Evolutionary conservation across 768 basidiomycete genomes (phyloP).

Genomic region (Phlegmacium glaucopus): DNA sequence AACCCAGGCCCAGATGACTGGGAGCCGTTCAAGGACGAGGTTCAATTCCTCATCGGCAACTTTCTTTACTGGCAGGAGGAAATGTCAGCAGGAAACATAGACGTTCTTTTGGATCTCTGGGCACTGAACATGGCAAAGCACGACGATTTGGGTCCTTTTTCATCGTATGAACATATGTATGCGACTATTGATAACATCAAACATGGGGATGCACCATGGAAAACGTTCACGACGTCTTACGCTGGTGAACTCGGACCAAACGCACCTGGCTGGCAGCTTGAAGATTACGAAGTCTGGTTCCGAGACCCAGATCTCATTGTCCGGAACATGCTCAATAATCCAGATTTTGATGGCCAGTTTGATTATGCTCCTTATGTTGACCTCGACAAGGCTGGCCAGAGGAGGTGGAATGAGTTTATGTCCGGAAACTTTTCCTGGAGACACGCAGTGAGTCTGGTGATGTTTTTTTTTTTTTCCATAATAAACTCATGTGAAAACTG

Average conservation of each 20-base stretch:
- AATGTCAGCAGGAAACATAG: too few species aligned
- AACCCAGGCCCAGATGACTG: too few species aligned
- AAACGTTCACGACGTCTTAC: slow-evolving; percentile 11
- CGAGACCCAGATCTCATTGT: slow-evolving; percentile 20
- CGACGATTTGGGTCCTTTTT: too few species aligned
- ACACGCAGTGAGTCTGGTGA: slow-evolving; percentile 9
- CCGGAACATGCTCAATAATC: slow-evolving; percentile 22
- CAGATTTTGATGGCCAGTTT: slow-evolving; percentile 23
- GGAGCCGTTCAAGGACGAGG: too few species aligned
- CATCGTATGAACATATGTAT: too few species aligned
- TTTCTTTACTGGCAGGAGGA: too few species aligned
- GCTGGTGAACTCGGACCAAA: not conserved
- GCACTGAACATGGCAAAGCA: too few species aligned
- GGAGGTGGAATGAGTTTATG: slow-evolving; percentile 29
- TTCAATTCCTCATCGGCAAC: too few species aligned
- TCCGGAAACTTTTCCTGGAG: slow-evolving; percentile 29
- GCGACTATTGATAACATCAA: too few species aligned
- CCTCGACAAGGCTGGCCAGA: too few species aligned
- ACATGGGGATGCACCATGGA: too few species aligned
- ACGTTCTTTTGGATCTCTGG: too few species aligned
- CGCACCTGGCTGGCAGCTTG: slow-evolving; percentile 19
- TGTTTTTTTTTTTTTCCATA: not conserved
- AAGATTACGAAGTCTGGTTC: slow-evolving; percentile 19
- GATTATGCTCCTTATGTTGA: slow-evolving; percentile 22
- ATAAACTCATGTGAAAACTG: not conserved